Evolutionary conservation across 257 asterid genomes (phyloP).

Genomic region (Craterostigma plantagineum): DNA sequence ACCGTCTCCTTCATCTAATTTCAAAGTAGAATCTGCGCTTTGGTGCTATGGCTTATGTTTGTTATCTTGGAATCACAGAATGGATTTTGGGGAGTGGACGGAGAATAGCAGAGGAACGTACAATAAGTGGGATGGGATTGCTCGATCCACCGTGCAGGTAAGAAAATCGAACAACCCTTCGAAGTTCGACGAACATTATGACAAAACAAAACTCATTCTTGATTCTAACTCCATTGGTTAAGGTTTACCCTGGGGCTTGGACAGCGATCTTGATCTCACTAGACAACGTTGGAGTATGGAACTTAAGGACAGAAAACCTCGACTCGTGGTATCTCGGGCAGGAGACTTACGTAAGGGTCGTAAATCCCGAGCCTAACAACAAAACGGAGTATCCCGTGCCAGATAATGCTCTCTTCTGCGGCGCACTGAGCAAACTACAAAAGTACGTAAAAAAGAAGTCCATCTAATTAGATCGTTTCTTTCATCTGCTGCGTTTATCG

Average conservation of each 20-base stretch:
- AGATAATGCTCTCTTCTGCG: slow-evolving; percentile 69
- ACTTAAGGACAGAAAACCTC: slow-evolving; percentile 76
- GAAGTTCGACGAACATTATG: no score
- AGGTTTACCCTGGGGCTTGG: slow-evolving; percentile 97
- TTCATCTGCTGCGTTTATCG: no score
- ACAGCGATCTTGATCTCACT: slow-evolving; percentile 62
- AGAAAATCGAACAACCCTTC: no score
- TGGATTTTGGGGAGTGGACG: slow-evolving; percentile 90
- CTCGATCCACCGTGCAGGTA: slow-evolving; percentile 80
- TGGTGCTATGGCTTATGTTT: neutral
- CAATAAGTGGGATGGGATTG: slow-evolving; percentile 96
- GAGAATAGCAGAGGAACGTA: slow-evolving; percentile 86
- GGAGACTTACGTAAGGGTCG: slow-evolving; percentile 64
- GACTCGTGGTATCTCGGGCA: slow-evolving; percentile 96
- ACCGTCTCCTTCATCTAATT: no score
- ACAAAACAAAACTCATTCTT: no score
- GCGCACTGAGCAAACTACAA: slow-evolving; percentile 47
- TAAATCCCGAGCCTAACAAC: slow-evolving; percentile 61
- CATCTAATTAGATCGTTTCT: no score
- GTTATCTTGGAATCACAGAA: slow-evolving; percentile 26
- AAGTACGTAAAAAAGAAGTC: slow-evolving; percentile 22
- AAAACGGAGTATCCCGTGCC: slow-evolving; percentile 84
- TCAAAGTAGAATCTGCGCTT: no score
- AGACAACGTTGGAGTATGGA: slow-evolving; percentile 88
- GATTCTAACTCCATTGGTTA: no score